These are phyloP conservation scores for Coemansia sp. DNA, from an alignment of 192 early-diverging fungal species.

Conservation along the genomic window DNA sequence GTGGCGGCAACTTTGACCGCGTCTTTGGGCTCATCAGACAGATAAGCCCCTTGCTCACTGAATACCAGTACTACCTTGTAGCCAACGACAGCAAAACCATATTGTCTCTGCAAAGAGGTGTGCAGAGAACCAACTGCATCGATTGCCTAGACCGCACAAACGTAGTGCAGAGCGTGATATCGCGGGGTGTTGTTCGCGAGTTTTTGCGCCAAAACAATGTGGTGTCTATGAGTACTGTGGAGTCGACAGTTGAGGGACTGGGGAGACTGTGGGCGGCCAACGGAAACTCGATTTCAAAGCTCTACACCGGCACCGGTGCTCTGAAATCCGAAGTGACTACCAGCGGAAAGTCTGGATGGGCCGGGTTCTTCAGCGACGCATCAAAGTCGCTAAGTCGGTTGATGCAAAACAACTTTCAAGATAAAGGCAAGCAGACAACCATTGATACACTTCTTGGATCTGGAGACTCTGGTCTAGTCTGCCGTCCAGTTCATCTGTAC, in stretches of 20 bases:
- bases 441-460: conserved; percentile 83
- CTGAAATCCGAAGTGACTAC: conserved; percentile 86
- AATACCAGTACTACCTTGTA: conserved; percentile 66
- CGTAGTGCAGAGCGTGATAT: conserved; percentile 79
- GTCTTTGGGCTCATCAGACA: conserved; percentile 56
- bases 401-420: conserved; percentile 94
- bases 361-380: conserved; percentile 84
- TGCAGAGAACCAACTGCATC: conserved; percentile 90
- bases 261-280: conserved; percentile 79
- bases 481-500: conserved; percentile 34
- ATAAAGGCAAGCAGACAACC: conserved; percentile 88
- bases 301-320: conserved; percentile 97
- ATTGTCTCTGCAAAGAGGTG: conserved; percentile 70
- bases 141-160: conserved; percentile 89
- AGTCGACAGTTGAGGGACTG: conserved; percentile 42
- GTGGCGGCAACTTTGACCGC: conserved; percentile 74
- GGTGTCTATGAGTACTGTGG: conserved; percentile 8
- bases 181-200: conserved; percentile 47
- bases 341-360: conserved; percentile 70
- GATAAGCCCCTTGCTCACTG: conserved; percentile 53
- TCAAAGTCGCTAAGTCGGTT: conserved; percentile 90
- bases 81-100: conserved; percentile 57
- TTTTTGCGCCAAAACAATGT: conserved; percentile 42
- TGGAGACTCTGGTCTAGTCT: conserved; percentile 31
- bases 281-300: conserved; percentile 85